Conservation (phyloP, 192 early-diverging fungal species). For the Chytriomyces sp. region DNA sequence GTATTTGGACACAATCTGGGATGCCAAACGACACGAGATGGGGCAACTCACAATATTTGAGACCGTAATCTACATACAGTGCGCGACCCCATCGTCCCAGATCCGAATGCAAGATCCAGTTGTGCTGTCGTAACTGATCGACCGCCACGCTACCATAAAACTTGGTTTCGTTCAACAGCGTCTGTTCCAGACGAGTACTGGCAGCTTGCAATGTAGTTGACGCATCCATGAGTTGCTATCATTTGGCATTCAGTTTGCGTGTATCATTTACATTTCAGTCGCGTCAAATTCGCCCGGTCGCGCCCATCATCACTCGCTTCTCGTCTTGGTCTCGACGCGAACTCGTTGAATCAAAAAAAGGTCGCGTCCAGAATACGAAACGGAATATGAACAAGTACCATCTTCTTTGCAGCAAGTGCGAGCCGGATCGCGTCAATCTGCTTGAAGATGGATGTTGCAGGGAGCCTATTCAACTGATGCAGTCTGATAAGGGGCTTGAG, state of each 20-base stretch:
- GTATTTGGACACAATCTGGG: not conserved
- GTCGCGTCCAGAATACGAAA: not conserved
- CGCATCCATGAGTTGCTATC: not conserved
- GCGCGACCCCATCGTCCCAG: constrained; percentile 4
- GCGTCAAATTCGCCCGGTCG: too few relatives aligned
- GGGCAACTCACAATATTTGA: constrained; percentile 1
- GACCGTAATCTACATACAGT: constrained; percentile 24
- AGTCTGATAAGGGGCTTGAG: not conserved
- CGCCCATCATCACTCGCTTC: too few relatives aligned
- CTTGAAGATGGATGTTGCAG: not conserved
- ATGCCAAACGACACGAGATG: not conserved
- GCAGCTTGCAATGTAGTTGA: not conserved
- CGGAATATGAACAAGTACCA: constrained; percentile 8
- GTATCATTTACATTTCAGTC: too few relatives aligned
- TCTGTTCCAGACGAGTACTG: not conserved
- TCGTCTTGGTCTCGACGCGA: too few relatives aligned
- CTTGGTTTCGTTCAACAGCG: constrained; percentile 11
- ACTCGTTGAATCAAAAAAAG: too few relatives aligned
- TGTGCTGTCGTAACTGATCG: constrained; percentile 19
- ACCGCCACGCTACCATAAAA: constrained; percentile 17
- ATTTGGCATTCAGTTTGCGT: too few relatives aligned
- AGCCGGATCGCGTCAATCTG: constrained; percentile 7
- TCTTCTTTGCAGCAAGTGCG: constrained; percentile 5
- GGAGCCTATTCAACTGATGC: not conserved
- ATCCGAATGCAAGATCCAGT: constrained; percentile 30